Percentiles rank a stretch among this genome's conserved stretches.
Evolutionary conservation across 345 rosid genomes (phyloP).

Genomic region (Populus simonii): DNA sequence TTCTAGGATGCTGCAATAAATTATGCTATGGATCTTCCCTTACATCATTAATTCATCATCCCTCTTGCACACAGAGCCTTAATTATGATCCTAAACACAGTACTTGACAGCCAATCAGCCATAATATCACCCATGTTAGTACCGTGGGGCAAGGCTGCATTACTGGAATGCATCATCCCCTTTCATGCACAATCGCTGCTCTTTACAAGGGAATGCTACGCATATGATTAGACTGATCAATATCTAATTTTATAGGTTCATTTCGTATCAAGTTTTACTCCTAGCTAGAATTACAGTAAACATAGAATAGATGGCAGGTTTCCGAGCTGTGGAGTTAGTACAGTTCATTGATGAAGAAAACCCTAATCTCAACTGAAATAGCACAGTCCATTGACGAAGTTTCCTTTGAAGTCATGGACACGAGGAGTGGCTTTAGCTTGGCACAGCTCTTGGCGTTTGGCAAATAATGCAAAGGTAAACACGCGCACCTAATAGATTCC

Average conservation of each 20-base stretch:
- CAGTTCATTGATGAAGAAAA: no score
- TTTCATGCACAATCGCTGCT: not conserved
- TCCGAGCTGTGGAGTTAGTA: no score
- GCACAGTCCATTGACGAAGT: no score
- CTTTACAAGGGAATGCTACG: not conserved
- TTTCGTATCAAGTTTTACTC: not conserved
- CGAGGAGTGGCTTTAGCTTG: not conserved
- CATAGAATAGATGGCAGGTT: no score
- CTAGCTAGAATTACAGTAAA: not conserved
- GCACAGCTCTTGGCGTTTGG: constrained; percentile 4
- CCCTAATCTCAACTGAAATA: no score
- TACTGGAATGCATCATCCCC: not conserved
- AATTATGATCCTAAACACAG: not conserved
- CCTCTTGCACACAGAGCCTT: not conserved
- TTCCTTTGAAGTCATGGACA: not conserved
- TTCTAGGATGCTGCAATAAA: not conserved
- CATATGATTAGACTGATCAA: not conserved
- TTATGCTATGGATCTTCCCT: not conserved
- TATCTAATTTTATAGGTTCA: not conserved
- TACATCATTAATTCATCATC: not conserved
- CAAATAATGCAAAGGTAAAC: constrained; percentile 28
- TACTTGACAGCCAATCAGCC: not conserved
- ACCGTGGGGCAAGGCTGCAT: not conserved
- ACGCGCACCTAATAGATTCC: constrained; percentile 49
- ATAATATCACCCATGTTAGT: not conserved